Percentiles rank a stretch among this genome's conserved stretches.
Conservation (phyloP, 495 filamentous ascomycete genomes). For the Hypoxylon intermedium region DNA sequence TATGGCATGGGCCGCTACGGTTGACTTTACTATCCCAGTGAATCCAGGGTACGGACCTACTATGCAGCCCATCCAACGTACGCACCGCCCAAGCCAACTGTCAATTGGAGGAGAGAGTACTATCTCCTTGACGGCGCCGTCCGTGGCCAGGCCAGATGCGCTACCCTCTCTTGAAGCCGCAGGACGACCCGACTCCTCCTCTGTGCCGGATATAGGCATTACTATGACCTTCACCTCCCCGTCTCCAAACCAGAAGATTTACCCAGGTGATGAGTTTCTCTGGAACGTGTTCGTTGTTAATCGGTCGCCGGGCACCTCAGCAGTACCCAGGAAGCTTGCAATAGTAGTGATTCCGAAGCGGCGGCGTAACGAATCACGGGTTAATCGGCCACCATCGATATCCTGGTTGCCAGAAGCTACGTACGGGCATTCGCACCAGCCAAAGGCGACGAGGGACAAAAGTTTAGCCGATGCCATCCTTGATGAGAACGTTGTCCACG, state of each 20-base stretch:
- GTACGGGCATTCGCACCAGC: slow-evolving; percentile 19
- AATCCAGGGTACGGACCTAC: slow-evolving; percentile 62
- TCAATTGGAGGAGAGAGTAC: slow-evolving; percentile 57
- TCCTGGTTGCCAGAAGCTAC: slow-evolving; percentile 32
- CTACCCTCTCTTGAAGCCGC: slow-evolving; percentile 61
- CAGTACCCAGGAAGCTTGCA: slow-evolving; percentile 73
- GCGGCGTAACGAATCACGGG: slow-evolving; percentile 70
- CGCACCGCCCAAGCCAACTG: slow-evolving; percentile 68
- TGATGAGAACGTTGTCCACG: slow-evolving; percentile 84
- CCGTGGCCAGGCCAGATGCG: slow-evolving; percentile 59
- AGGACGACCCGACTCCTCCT: slow-evolving; percentile 56
- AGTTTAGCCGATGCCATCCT: slow-evolving; percentile 77
- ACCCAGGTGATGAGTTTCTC: slow-evolving; percentile 77
- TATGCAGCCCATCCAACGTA: slow-evolving; percentile 66
- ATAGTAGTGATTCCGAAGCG: slow-evolving; percentile 80
- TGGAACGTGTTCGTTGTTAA: slow-evolving; percentile 94
- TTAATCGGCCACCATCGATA: slow-evolving; percentile 60
- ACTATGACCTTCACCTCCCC: slow-evolving; percentile 72
- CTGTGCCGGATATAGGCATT: slow-evolving; percentile 68
- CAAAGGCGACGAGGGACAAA: slow-evolving; percentile 31
- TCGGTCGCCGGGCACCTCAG: slow-evolving; percentile 53
- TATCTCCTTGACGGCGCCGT: slow-evolving; percentile 52
- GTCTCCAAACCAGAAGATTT: slow-evolving; percentile 54
- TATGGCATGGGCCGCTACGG: slow-evolving; percentile 81
- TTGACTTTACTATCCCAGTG: slow-evolving; percentile 80